Evolutionary conservation across 2,329 filamentous ascomycete genomes (phyloP).

Genomic region (Hawksworthiomyces lignivorus): DNA sequence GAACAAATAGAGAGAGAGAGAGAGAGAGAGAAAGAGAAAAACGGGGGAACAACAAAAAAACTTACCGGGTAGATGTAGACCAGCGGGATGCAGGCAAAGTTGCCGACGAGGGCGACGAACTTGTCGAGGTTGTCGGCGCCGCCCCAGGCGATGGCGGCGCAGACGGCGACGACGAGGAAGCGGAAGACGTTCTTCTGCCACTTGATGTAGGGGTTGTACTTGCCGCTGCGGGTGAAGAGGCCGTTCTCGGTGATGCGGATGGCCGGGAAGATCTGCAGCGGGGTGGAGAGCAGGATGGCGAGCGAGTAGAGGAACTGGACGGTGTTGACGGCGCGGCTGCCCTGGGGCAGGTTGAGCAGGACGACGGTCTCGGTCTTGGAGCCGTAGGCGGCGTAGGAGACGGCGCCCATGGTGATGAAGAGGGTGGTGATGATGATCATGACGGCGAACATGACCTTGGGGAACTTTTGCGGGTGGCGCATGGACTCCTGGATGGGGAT

Average conservation of each 20-base stretch:
- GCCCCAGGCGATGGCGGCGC: constrained; percentile 81
- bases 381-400: constrained; percentile 94
- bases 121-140: constrained; percentile 93
- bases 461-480: constrained; percentile 85
- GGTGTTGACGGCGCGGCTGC: constrained; percentile 88
- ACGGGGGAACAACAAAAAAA: too few relatives aligned
- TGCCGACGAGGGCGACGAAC: constrained; percentile 92
- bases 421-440: constrained; percentile 93
- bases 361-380: constrained; percentile 95
- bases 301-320: constrained; percentile 97
- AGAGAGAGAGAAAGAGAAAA: neutral
- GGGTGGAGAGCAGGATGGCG: constrained; percentile 92
- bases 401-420: constrained; percentile 83
- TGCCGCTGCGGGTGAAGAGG: constrained; percentile 86
- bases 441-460: constrained; percentile 75
- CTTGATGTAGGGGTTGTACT: constrained; percentile 97
- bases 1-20: neutral
- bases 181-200: constrained; percentile 99
- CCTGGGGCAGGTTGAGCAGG: constrained; percentile 90
- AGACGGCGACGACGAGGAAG: constrained; percentile 84
- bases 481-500: constrained; percentile 98
- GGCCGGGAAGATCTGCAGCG: constrained; percentile 93
- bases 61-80: constrained; percentile 97
- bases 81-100: constrained; percentile 93
- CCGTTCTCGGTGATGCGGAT: constrained; percentile 95